Conservation (phyloP, 1,139 yeast species). For the Arxiozyma slooffiae region DNA sequence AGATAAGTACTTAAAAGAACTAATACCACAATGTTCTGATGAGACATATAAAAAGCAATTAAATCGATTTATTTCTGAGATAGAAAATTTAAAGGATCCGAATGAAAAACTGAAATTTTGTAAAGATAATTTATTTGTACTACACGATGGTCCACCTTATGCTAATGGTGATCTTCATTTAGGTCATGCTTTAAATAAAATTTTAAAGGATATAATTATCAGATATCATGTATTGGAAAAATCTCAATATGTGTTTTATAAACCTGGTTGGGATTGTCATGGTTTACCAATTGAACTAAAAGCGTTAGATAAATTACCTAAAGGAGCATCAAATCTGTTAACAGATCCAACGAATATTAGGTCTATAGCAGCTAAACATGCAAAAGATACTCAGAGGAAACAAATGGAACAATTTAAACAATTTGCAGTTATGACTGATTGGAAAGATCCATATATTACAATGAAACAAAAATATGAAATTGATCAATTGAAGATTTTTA, state of each 20-base stretch:
- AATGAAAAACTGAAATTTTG: slow-evolving; percentile 15
- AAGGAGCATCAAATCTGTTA: slow-evolving; percentile 34
- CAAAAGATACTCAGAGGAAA: slow-evolving; percentile 48
- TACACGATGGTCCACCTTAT: slow-evolving; percentile 98
- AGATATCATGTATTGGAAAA: slow-evolving; percentile 57
- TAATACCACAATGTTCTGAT: slow-evolving; percentile 34
- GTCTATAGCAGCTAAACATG: slow-evolving; percentile 56
- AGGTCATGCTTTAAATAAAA: slow-evolving; percentile 89
- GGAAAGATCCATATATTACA: slow-evolving; percentile 63
- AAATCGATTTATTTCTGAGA: slow-evolving; percentile 15
- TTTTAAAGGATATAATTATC: slow-evolving; percentile 74
- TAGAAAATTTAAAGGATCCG: slow-evolving; percentile 8
- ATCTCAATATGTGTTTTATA: slow-evolving; percentile 56
- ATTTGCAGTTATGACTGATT: slow-evolving; percentile 78
- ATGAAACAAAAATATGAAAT: slow-evolving; percentile 61
- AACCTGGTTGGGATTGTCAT: slow-evolving; percentile 99
- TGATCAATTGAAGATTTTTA: slow-evolving; percentile 63
- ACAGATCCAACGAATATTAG: slow-evolving; percentile 37
- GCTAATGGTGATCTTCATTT: slow-evolving; percentile 90
- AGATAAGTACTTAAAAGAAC: slow-evolving; percentile 26
- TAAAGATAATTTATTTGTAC: slow-evolving; percentile 40
- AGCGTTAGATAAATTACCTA: slow-evolving; percentile 40
- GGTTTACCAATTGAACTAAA: slow-evolving; percentile 93
- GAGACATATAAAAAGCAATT: slow-evolving; percentile 30
- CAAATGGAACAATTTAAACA: slow-evolving; percentile 58